Evolutionary conservation across 1,284 basidiomycete genomes (phyloP), one percentile per base, ranked within the genome.

Genomic region (Apiotrichum veenhuisii): DNA sequence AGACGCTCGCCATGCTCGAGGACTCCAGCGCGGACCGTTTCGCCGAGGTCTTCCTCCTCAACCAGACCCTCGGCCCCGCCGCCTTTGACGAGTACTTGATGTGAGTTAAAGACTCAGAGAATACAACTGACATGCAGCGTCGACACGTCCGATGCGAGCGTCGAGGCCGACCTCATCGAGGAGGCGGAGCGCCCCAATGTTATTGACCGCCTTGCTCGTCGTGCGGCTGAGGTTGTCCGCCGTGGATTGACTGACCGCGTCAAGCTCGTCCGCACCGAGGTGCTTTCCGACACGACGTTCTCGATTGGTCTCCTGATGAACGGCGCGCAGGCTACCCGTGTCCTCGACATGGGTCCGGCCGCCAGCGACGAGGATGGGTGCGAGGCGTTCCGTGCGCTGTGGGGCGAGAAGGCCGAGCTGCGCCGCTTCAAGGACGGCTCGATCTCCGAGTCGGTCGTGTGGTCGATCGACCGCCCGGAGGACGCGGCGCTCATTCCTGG

Each of bases 391-490:
- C 84, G 87, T 37, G 82, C 84, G 3, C 82, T 98, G 61, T 99
- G 96, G 96, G 95, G 94, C 1, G 81, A 85, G 49, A 90, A 91
- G 71, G 87, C 94, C 0, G 95, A 98, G 73, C 80, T 98, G 22
- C 84, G 96, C n/a, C 84, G 95, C 20, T 99, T 98, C 82, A 94
- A 97, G 74, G 94, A 98, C 69, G 95, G 95, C 0, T 83, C 87
- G 7, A 98, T 98, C 61, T 74, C 84, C 9, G 91, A 98, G 75
- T 92, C 89, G 70, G 91, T 98, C 15, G 92, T 98, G 0, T 99
- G 96, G 96, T 76, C 80, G 22, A 66, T 78, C 1, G 47, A 68
- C 5, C 64, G 76, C n/a, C 74, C 74, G 0, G 89, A 91, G 60
- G 90, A 93, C 62, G 86, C 89, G 10, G 81, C 84, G 2, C 83